phyloP scores from a whole-genome alignment of 1,284 basidiomycete species.

The Ganoderma boninense region DNA sequence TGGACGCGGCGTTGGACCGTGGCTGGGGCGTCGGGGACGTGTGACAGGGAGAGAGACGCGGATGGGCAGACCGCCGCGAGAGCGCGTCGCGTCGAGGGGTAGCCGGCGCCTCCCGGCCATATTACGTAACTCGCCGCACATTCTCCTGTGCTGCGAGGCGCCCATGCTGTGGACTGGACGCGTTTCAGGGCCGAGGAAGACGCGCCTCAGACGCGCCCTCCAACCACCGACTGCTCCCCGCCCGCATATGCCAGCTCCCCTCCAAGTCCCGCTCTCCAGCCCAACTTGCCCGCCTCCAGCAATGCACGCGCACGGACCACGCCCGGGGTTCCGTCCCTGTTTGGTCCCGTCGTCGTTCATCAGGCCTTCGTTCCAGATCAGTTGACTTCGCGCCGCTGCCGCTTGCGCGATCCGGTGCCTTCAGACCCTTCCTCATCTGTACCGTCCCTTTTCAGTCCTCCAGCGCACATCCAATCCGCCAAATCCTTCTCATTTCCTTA shows the following conservation, averaged over 20 bases:
- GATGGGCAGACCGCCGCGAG: constrained; percentile 34
- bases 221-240: neutral
- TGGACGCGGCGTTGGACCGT: constrained; percentile 28
- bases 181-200: constrained; percentile 10
- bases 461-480: constrained; percentile 17
- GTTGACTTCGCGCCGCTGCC: constrained; percentile 25
- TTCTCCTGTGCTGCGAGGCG: constrained; percentile 24
- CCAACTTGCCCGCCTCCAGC: constrained; percentile 4
- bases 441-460: constrained; percentile 25
- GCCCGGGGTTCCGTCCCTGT: constrained; percentile 4
- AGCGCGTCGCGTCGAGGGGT: constrained; percentile 37
- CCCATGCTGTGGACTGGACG: constrained; percentile 22
- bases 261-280: constrained; percentile 7
- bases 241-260: constrained; percentile 2
- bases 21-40: constrained; percentile 35
- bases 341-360: constrained; percentile 21
- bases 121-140: constrained; percentile 33
- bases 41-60: constrained; percentile 35
- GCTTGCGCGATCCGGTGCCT: constrained; percentile 31
- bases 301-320: constrained; percentile 17
- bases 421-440: constrained; percentile 19
- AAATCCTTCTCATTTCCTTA: constrained; percentile 12
- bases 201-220: neutral
- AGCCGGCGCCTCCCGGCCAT: constrained; percentile 29
- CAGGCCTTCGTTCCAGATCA: constrained; percentile 27